A percentile compares a stretch with the other conserved stretches of the same genome.
These are phyloP conservation scores for Colletotrichum sp. DNA, from an alignment of 2,329 filamentous ascomycete species.

Conservation along the genomic window DNA sequence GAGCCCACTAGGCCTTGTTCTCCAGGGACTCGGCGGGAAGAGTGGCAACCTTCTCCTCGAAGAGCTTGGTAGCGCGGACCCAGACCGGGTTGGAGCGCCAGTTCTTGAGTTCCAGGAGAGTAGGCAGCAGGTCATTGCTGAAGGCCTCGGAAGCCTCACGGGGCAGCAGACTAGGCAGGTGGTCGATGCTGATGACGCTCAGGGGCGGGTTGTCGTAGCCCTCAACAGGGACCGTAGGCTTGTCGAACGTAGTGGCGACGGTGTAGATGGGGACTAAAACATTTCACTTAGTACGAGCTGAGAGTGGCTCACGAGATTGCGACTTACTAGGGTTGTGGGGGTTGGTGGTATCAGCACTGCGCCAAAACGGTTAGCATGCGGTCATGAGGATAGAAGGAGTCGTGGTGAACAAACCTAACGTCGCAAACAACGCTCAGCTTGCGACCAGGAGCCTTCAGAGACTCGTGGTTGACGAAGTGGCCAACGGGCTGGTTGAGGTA, in stretches of 20 bases:
- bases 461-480: constrained; percentile 73
- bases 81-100: constrained; percentile 78
- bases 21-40: constrained; percentile 54
- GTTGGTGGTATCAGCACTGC: constrained; percentile 74
- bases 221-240: constrained; percentile 82
- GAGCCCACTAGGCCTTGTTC: constrained; percentile 19
- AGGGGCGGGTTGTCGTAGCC: constrained; percentile 64
- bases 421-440: constrained; percentile 83
- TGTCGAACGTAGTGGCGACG: constrained; percentile 84
- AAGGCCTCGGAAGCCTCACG: constrained; percentile 89
- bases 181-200: constrained; percentile 87
- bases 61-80: constrained; percentile 83
- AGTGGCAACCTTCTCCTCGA: constrained; percentile 76
- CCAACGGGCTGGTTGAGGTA: constrained; percentile 67
- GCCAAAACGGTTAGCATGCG: not conserved
- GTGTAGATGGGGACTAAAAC: constrained; percentile 75
- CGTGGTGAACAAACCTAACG: constrained; percentile 76
- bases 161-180: constrained; percentile 82
- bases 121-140: constrained; percentile 78
- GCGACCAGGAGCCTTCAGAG: constrained; percentile 70
- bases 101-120: constrained; percentile 78
- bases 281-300: not conserved
- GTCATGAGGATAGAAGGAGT: constrained; percentile 62
- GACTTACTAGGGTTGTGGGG: constrained; percentile 57
- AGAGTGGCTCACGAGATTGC: not conserved